Conservation (phyloP, 768 basidiomycete species). For the Phylloporus sp. region DNA sequence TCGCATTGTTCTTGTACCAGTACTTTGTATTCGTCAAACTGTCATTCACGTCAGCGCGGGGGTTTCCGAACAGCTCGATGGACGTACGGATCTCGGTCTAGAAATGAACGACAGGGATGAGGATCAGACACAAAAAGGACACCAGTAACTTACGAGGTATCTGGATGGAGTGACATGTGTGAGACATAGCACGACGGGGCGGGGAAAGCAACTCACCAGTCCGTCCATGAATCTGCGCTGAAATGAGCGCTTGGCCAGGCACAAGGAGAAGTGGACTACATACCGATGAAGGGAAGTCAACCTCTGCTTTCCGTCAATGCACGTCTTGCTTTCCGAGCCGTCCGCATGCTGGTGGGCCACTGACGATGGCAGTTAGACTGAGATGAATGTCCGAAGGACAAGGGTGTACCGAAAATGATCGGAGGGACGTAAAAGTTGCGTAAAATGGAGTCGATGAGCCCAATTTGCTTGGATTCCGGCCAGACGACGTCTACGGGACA, state of each 20-base stretch:
- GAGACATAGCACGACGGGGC: constrained; percentile 1
- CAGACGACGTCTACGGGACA: constrained; percentile 61
- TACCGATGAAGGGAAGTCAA: constrained; percentile 69
- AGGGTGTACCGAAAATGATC: constrained; percentile 64
- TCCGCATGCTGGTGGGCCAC: constrained; percentile 50
- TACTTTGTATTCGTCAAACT: constrained; percentile 39
- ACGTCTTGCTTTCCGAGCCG: constrained; percentile 60
- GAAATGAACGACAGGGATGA: neutral
- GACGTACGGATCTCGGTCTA: constrained; percentile 46
- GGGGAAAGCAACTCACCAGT: constrained; percentile 40
- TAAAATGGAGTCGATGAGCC: constrained; percentile 71
- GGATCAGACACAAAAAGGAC: neutral
- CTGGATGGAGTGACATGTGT: constrained; percentile 27
- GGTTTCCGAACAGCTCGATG: fast-evolving
- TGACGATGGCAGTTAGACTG: constrained; percentile 23
- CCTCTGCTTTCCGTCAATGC: constrained; percentile 80
- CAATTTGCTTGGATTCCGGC: constrained; percentile 69
- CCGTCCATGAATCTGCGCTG: constrained; percentile 60
- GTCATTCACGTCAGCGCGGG: neutral
- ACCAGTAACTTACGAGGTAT: constrained; percentile 47
- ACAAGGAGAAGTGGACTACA: constrained; percentile 15
- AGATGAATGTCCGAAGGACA: neutral
- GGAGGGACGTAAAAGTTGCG: constrained; percentile 80
- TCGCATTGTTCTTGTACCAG: constrained; percentile 40
- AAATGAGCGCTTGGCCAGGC: neutral